phyloP scores from a whole-genome alignment of 176 grass and related monocot genomes.

The Avena sativa region DNA sequence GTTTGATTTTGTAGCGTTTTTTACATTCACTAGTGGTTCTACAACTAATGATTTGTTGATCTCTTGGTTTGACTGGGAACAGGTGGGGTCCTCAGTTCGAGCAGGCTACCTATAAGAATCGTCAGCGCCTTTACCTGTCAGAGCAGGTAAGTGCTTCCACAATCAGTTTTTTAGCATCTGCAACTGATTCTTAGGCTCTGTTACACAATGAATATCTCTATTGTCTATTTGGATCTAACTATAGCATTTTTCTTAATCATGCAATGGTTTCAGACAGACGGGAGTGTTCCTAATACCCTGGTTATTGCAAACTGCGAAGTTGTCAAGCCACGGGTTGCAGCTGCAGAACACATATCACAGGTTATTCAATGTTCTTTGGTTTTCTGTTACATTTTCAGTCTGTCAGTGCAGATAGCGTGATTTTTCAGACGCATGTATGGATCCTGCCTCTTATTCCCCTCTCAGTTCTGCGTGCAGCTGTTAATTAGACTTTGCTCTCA shows the following conservation, averaged over 20 bases:
- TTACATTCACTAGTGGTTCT: constrained; percentile 4
- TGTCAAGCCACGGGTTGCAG: constrained; percentile 81
- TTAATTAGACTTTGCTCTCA: constrained; percentile 6
- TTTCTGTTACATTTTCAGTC: neutral
- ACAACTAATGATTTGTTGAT: constrained; percentile 38
- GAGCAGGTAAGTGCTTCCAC: constrained; percentile 65
- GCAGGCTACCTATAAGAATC: constrained; percentile 72
- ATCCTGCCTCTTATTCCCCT: neutral
- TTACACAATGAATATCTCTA: constrained; percentile 8
- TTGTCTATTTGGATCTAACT: constrained; percentile 33
- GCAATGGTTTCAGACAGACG: constrained; percentile 76
- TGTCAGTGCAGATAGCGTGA: constrained; percentile 16
- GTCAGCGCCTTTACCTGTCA: constrained; percentile 83
- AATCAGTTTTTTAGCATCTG: neutral
- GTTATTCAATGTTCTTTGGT: constrained; percentile 49
- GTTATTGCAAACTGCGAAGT: constrained; percentile 91
- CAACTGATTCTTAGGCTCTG: constrained; percentile 12
- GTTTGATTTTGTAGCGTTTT: neutral
- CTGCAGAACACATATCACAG: constrained; percentile 87
- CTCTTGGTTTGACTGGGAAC: constrained; percentile 36
- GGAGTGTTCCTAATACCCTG: constrained; percentile 78
- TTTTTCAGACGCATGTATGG: neutral
- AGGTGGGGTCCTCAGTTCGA: constrained; percentile 91
- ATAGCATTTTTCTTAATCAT: constrained; percentile 9
- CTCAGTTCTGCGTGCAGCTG: neutral